Conservation (phyloP, 768 basidiomycete genomes). For the Lactifluus rugatus region DNA sequence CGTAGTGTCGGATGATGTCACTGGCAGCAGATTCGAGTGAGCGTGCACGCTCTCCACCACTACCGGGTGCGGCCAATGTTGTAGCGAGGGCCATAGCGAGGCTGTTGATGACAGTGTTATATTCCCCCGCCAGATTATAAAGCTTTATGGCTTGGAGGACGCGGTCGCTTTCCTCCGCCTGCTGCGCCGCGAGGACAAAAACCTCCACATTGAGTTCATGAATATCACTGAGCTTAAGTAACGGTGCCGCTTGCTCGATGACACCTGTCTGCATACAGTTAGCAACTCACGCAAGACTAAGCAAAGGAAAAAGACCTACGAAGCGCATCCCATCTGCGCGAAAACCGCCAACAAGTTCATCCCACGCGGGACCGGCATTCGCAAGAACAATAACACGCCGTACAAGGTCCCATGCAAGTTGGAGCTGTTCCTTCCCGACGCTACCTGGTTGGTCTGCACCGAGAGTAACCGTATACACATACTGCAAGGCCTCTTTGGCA, state of each 20-base stretch:
- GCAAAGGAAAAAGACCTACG: conserved; percentile 37
- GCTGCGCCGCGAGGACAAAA: conserved; percentile 70
- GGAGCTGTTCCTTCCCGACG: conserved; percentile 77
- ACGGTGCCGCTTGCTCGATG: conserved; percentile 71
- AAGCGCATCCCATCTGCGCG: conserved; percentile 82
- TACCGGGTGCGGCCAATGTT: conserved; percentile 55
- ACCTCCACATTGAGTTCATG: conserved; percentile 73
- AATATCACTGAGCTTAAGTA: conserved; percentile 61
- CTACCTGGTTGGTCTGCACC: conserved; percentile 59
- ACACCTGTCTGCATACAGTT: conserved; percentile 54
- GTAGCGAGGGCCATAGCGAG: conserved; percentile 83
- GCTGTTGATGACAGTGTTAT: conserved; percentile 76
- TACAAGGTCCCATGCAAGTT: conserved; percentile 71
- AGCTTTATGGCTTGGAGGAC: conserved; percentile 88
- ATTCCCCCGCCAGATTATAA: conserved; percentile 91
- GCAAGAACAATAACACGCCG: conserved; percentile 70
- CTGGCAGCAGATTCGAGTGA: conserved; percentile 63
- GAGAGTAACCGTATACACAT: conserved; percentile 80
- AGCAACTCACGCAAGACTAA: background rate
- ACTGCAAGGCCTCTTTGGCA: conserved; percentile 88
- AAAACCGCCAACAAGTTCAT: conserved; percentile 90
- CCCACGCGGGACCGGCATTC: conserved; percentile 76
- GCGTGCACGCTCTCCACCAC: conserved; percentile 52
- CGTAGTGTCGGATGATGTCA: conserved; percentile 74
- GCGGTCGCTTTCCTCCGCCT: conserved; percentile 77